These are phyloP conservation scores for Plenodomus lindquistii DNA, from an alignment of 2,329 filamentous ascomycete species.

Conservation along the genomic window DNA sequence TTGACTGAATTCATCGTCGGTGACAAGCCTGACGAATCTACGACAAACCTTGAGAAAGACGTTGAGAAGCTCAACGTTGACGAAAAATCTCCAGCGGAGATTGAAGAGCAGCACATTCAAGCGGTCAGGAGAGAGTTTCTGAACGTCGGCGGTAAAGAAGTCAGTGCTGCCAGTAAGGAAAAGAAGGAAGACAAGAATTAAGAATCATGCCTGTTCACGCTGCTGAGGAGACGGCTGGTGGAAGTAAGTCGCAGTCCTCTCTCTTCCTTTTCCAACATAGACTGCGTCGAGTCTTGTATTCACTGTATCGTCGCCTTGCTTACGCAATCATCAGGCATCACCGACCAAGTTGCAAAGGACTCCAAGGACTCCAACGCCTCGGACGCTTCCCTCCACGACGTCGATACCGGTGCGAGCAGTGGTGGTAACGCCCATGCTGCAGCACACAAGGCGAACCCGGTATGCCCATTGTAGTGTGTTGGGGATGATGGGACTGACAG, in stretches of 20 bases:
- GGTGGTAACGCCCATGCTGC: constrained; percentile 40
- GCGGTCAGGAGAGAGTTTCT: constrained; percentile 9
- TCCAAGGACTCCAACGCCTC: constrained; percentile 48
- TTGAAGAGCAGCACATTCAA: constrained; percentile 7
- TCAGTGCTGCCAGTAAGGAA: neutral
- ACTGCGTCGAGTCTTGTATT: neutral
- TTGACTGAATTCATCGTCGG: constrained; percentile 1
- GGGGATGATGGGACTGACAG: constrained; percentile 7
- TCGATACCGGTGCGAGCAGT: constrained; percentile 36
- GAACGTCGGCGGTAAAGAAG: constrained; percentile 11
- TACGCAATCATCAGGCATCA: constrained; percentile 41
- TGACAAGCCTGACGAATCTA: neutral
- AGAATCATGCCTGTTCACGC: constrained; percentile 49
- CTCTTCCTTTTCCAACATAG: neutral
- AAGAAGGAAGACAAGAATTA: constrained; percentile 8
- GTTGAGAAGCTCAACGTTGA: constrained; percentile 9
- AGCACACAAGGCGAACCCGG: constrained; percentile 49
- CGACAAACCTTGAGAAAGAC: constrained; percentile 6
- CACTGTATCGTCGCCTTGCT: neutral
- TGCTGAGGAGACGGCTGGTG: constrained; percentile 45
- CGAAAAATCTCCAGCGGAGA: neutral
- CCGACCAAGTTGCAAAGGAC: constrained; percentile 52
- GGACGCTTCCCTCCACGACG: constrained; percentile 39
- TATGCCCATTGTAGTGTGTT: constrained; percentile 15
- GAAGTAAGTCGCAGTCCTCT: constrained; percentile 40